These are phyloP conservation scores for Xerocomellus intermedius DNA, from an alignment of 768 basidiomycete species.

Conservation along the genomic window DNA sequence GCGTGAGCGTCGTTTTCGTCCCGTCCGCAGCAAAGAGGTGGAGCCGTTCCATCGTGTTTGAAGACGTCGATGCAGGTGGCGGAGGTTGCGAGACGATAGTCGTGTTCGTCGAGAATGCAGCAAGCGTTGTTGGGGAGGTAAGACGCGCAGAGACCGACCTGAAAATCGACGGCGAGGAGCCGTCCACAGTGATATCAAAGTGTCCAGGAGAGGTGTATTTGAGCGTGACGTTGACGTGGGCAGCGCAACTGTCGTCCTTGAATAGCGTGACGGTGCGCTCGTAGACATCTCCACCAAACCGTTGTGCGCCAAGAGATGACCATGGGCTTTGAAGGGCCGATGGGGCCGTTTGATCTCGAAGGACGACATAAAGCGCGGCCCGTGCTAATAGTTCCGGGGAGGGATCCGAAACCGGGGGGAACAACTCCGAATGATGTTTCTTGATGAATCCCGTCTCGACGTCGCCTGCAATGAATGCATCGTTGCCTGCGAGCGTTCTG, in stretches of 20 bases:
- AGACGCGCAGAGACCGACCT: slow-evolving; percentile 55
- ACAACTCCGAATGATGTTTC: slow-evolving; percentile 85
- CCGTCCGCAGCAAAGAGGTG: slow-evolving; percentile 67
- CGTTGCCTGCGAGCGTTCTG: slow-evolving; percentile 69
- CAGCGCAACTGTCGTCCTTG: slow-evolving; percentile 46
- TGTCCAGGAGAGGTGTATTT: slow-evolving; percentile 41
- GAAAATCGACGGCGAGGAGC: slow-evolving; percentile 36
- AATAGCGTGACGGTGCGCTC: slow-evolving; percentile 63
- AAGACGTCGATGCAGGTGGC: slow-evolving; percentile 49
- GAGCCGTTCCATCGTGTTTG: slow-evolving; percentile 65
- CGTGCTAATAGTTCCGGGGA: slow-evolving; percentile 68
- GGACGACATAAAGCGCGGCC: slow-evolving; percentile 71
- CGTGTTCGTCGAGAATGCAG: slow-evolving; percentile 48
- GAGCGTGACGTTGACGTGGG: slow-evolving; percentile 40
- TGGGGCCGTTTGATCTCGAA: slow-evolving; percentile 53
- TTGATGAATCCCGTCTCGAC: slow-evolving; percentile 93
- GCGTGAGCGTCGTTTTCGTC: slow-evolving; percentile 59
- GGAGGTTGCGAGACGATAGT: slow-evolving; percentile 75
- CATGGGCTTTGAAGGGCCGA: slow-evolving; percentile 53
- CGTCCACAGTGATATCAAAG: slow-evolving; percentile 54
- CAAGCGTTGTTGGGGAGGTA: slow-evolving; percentile 52
- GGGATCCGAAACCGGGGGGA: slow-evolving; percentile 62
- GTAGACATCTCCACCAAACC: slow-evolving; percentile 75
- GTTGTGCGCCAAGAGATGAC: slow-evolving; percentile 64
- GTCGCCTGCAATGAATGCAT: slow-evolving; percentile 72